Base-by-base conservation (phyloP, 2,329 filamentous ascomycete species). In the Nemania sp. region DNA sequence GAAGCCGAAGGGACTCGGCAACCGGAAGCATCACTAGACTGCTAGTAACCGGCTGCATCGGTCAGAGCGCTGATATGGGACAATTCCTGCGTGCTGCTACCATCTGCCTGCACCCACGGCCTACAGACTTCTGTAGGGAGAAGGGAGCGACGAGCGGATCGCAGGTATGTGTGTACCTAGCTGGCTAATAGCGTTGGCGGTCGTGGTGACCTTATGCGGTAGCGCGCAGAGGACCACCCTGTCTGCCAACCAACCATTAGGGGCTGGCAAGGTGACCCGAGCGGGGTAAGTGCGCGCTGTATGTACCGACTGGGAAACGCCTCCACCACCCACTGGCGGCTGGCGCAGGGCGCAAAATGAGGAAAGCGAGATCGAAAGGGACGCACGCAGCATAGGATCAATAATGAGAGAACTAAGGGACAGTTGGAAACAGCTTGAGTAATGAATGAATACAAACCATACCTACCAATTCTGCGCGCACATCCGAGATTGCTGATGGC, bases 251-350 rank as follows among this genome's bases (percentile, higher is more conserved):
- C 55, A 57, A 55, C 47, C 47, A 50, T 33, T 11, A 48, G 30
- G 36, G 56, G 17, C 49, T 53, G 37, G 37, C 8, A 40, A 48
- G n/a, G 43, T 33, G 40, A 34, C 46, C 52, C 33, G 33, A 41
- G 56, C 49, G 52, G 56, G 53, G 52, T 56, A 40, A 42, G 30
- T 45, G 34, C n/a, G n/a, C n/a, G n/a, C n/a, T n/a, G n/a, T n/a
- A 36, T 39, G 45, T 41, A 40, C 43, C 43, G 33, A 47, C 39
- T 49, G 45, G 49, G 46, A 43, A 53, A 46, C 40, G 53, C 52
- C 47, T 58, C 49, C 52, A 47, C 51, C 39, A 55, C 50, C 36
- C 30, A 47, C 47, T 17, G 49, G 48, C 49, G 28, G 52, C 45
- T 42, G 44, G 52, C 23, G 37, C 41, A 42, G 31, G 37, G 36